phyloP scores from a whole-genome alignment of 345 rosid genomes.

The Lepidium africanum region DNA sequence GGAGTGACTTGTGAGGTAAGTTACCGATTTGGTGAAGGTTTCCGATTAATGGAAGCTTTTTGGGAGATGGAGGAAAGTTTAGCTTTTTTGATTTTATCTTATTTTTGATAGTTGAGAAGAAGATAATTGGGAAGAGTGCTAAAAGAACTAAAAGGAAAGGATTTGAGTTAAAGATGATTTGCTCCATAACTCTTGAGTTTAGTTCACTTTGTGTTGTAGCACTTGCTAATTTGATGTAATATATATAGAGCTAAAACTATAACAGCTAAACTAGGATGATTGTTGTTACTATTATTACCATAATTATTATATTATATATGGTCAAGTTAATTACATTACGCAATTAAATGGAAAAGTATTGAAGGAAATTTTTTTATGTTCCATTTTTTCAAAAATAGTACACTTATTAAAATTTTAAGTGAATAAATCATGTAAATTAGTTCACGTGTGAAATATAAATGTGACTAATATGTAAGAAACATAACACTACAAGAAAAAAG shows the following conservation, averaged over 20 bases:
- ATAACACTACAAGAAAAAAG: too few species aligned
- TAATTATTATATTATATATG: neutral
- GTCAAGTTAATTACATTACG: neutral
- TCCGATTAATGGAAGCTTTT: constrained; percentile 21
- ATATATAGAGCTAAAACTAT: neutral
- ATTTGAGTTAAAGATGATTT: neutral
- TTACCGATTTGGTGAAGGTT: constrained; percentile 20
- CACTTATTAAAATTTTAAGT: too few species aligned
- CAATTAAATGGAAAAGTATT: neutral
- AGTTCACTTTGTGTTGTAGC: neutral
- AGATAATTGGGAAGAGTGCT: neutral
- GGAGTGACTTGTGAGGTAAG: constrained; percentile 24
- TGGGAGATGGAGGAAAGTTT: constrained; percentile 28
- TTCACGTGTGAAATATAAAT: too few species aligned
- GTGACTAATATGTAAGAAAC: too few species aligned
- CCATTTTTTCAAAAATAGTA: too few species aligned
- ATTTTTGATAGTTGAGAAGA: neutral
- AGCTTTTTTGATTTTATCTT: neutral
- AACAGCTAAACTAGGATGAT: neutral
- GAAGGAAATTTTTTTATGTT: too few species aligned
- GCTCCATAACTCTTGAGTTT: neutral
- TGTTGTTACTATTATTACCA: neutral
- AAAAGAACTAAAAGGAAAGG: neutral
- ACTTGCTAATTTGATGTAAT: neutral
- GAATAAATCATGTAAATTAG: too few species aligned